phyloP scores from a whole-genome alignment of 2,329 filamentous ascomycete species.

The Pseudocercospora pini-densiflorae region DNA sequence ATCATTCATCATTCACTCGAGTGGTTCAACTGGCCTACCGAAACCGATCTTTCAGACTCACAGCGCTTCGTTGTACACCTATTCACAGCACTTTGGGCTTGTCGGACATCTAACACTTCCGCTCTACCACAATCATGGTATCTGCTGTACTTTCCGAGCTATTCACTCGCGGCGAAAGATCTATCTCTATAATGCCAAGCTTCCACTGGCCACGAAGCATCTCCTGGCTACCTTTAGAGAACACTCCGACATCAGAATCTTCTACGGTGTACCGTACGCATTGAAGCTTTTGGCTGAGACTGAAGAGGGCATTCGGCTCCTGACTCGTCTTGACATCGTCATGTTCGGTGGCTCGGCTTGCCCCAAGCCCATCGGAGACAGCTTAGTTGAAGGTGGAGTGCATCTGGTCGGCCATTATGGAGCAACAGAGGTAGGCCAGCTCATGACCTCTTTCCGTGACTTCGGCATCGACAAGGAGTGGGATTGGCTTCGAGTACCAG shows the following conservation, averaged over 20 bases:
- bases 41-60: conserved; percentile 65
- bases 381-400: conserved; percentile 28
- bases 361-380: conserved; percentile 32
- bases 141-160: conserved; percentile 58
- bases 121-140: conserved; percentile 61
- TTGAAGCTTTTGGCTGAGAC: conserved; percentile 64
- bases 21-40: conserved; percentile 63
- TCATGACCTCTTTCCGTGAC: conserved; percentile 61
- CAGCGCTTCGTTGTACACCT: conserved; percentile 52
- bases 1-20: conserved; percentile 52
- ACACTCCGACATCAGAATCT: conserved; percentile 49
- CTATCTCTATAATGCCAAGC: conserved; percentile 56
- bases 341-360: conserved; percentile 35
- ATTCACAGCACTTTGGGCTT: conserved; percentile 48
- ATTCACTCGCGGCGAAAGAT: conserved; percentile 55
- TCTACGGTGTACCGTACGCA: conserved; percentile 66
- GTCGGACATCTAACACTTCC: conserved; percentile 59
- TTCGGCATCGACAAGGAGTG: conserved; percentile 58
- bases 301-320: conserved; percentile 48
- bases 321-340: conserved; percentile 26
- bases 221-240: conserved; percentile 27
- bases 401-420: conserved; percentile 30
- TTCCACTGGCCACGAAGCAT: conserved; percentile 54
- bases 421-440: conserved; percentile 63
- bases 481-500: conserved; percentile 56